Conservation (phyloP, 116 monocot species). For the Zostera marina region DNA sequence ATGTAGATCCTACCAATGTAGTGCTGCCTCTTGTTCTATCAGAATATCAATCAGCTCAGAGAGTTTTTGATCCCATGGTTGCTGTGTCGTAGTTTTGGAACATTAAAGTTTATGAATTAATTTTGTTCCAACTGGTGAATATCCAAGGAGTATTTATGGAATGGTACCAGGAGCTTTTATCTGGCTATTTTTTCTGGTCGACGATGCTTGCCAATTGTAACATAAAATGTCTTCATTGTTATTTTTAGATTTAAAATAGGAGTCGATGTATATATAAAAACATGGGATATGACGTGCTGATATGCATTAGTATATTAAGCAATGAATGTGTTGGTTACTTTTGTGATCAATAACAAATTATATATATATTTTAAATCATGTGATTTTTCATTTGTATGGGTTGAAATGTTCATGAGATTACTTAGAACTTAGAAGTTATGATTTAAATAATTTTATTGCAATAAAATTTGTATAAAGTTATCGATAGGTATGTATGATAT, state of each 20-base stretch:
- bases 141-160: not conserved
- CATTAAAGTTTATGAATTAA: not conserved
- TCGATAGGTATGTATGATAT: too few species aligned
- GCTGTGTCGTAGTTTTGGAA: constrained; percentile 4
- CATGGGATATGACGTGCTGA: not conserved
- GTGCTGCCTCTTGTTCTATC: constrained; percentile 40
- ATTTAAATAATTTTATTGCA: too few species aligned
- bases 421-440: too few species aligned
- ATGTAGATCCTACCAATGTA: constrained; percentile 44
- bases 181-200: not conserved
- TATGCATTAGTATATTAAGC: not conserved
- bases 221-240: not conserved
- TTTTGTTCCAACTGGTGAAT: not conserved
- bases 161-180: not conserved
- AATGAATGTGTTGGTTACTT: too few species aligned
- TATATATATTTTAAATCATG: too few species aligned
- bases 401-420: too few species aligned
- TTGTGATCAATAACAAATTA: too few species aligned
- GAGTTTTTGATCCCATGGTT: constrained; percentile 1
- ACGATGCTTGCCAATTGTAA: not conserved
- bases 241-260: not conserved
- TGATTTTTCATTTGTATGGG: too few species aligned
- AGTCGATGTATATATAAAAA: not conserved
- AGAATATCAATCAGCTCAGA: constrained; percentile 31
- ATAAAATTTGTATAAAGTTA: too few species aligned